Percentiles rank a stretch among this genome's conserved stretches.
These are phyloP conservation scores for Ambispora gerdemannii DNA, from an alignment of 192 early-diverging fungal species.

Conservation along the genomic window DNA sequence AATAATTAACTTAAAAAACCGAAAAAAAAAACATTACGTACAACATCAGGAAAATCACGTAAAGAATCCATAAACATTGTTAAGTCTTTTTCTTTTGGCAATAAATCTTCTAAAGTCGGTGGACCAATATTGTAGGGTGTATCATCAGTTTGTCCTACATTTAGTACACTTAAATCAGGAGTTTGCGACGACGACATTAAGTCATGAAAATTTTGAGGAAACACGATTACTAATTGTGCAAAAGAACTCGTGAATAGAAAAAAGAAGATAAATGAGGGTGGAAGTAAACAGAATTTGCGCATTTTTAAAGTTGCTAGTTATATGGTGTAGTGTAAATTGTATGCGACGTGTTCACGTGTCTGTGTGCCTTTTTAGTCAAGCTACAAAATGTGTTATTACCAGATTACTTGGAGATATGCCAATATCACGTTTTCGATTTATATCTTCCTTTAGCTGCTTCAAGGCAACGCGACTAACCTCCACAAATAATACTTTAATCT, in stretches of 20 bases:
- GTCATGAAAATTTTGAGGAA: background rate
- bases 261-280: background rate
- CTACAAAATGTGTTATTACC: too few species aligned
- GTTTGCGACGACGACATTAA: background rate
- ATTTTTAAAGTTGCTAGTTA: too few species aligned
- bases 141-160: background rate
- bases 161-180: background rate
- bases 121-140: background rate
- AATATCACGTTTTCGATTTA: too few species aligned
- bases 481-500: too few species aligned
- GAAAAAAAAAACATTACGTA: background rate
- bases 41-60: constrained; percentile 3
- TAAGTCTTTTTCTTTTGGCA: constrained; percentile 25
- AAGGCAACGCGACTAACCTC: too few species aligned
- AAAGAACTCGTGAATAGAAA: background rate
- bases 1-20: background rate
- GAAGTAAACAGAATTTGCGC: too few species aligned
- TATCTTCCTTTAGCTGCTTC: too few species aligned
- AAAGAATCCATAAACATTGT: constrained; percentile 22
- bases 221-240: background rate
- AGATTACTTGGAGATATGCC: too few species aligned
- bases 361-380: too few species aligned
- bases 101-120: constrained; percentile 18
- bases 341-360: too few species aligned
- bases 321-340: too few species aligned